A percentile compares a stretch with the other conserved stretches of the same genome.
Evolutionary conservation across 2,329 filamentous ascomycete genomes (phyloP).

Genomic region (Aspergillus texensis): DNA sequence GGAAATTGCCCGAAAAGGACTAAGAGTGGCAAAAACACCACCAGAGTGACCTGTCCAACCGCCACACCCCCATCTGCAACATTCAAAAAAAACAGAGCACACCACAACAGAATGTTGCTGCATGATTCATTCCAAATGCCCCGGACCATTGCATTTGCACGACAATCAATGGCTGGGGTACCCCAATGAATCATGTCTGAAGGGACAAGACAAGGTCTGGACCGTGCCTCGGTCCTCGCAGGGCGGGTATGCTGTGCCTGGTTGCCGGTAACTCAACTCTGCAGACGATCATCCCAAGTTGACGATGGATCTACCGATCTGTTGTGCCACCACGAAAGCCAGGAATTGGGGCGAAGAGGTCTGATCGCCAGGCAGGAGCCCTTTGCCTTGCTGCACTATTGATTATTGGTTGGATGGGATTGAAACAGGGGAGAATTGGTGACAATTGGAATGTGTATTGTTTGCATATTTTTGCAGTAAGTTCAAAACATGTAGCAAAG

Average conservation of each 20-base stretch:
- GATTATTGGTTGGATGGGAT: conserved; percentile 7
- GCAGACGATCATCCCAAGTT: not conserved
- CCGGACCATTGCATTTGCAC: conserved; percentile 4
- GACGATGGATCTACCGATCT: conserved; percentile 2
- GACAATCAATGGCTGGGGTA: not conserved
- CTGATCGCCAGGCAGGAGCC: conserved; percentile 6
- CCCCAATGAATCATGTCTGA: not conserved
- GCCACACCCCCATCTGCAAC: not conserved
- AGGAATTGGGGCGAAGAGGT: conserved; percentile 4
- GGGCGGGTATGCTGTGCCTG: conserved; percentile 2
- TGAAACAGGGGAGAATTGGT: not conserved
- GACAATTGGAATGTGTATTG: conserved; percentile 1
- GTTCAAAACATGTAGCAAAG: conserved; percentile 10
- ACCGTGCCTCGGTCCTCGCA: conserved; percentile 2
- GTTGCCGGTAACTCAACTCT: not conserved
- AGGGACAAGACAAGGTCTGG: conserved; percentile 1
- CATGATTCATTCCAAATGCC: conserved; percentile 4
- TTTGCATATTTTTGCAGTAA: conserved; percentile 2
- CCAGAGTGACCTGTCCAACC: conserved; percentile 1
- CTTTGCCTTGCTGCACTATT: conserved; percentile 7
- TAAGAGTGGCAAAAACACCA: conserved; percentile 1
- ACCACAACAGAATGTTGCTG: not conserved
- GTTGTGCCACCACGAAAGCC: conserved; percentile 7
- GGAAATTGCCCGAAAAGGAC: not conserved
- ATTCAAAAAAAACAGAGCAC: not conserved